A percentile compares a stretch with the other conserved stretches of the same genome.
Evolutionary conservation across 305 asterid species (phyloP).

Genomic region (Fraxinus ornus): DNA sequence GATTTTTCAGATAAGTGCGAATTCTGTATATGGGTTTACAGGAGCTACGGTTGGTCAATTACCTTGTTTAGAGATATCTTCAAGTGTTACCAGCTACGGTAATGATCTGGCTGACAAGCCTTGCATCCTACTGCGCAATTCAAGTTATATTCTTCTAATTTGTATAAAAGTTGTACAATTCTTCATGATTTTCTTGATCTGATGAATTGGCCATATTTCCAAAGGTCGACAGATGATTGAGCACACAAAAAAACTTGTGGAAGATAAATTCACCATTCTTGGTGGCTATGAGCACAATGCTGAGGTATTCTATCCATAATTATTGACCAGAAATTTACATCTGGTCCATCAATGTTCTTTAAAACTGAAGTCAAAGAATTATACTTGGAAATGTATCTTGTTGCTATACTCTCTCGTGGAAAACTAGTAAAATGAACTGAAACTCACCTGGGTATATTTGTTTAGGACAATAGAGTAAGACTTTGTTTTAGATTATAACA

Average conservation of each 20-base stretch:
- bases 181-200: conserved; percentile 30
- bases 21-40: conserved; percentile 97
- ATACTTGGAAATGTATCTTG: conserved; percentile 9
- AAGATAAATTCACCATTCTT: conserved; percentile 76
- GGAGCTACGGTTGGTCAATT: conserved; percentile 98
- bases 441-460: background rate
- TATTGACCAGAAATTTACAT: conserved; percentile 36
- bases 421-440: background rate
- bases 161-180: conserved; percentile 4
- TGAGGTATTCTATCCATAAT: conserved; percentile 54
- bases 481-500: conserved; percentile 1
- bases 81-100: conserved; percentile 99
- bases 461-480: background rate
- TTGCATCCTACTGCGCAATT: conserved; percentile 16
- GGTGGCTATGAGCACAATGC: conserved; percentile 91
- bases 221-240: conserved; percentile 99
- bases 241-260: conserved; percentile 93
- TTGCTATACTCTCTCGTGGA: conserved; percentile 4
- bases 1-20: conserved; percentile 82
- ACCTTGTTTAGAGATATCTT: conserved; percentile 97
- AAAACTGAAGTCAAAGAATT: background rate
- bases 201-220: conserved; percentile 24
- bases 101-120: conserved; percentile 28
- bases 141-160: conserved; percentile 3
- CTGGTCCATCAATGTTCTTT: conserved; percentile 16